These are phyloP conservation scores for Thraustochytrium sp. DNA, from an alignment of 352 stramenopile species.

Conservation along the genomic window DNA sequence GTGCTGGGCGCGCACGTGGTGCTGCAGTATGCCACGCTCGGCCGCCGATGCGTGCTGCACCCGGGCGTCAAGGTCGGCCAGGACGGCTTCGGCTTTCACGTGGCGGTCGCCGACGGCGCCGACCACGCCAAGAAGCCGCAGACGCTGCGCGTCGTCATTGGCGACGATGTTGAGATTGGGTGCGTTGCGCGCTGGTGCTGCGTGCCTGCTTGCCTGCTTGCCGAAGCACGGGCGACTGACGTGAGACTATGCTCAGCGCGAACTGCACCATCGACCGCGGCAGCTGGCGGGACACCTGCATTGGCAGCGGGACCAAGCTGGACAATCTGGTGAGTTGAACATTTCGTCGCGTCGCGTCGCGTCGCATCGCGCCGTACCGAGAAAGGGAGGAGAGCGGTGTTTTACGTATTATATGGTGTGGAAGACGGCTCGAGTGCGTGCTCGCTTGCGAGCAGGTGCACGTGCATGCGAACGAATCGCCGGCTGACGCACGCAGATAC, in stretches of 20 bases:
- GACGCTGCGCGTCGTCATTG: slow-evolving; percentile 65
- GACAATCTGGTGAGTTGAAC: slow-evolving; percentile 63
- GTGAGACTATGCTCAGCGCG: slow-evolving; percentile 53
- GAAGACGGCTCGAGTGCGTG: no score
- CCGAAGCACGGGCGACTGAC: not conserved
- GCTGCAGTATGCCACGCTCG: slow-evolving; percentile 65
- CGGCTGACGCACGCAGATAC: slow-evolving; percentile 65
- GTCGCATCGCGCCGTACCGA: not conserved
- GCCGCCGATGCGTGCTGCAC: slow-evolving; percentile 64
- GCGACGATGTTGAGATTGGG: slow-evolving; percentile 74
- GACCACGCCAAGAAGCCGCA: slow-evolving; percentile 72
- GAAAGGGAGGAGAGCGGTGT: not conserved
- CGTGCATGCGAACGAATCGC: no score
- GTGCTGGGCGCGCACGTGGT: slow-evolving; percentile 48
- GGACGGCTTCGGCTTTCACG: slow-evolving; percentile 70
- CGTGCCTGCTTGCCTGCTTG: not conserved
- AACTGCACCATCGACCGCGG: slow-evolving; percentile 71
- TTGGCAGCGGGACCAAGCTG: slow-evolving; percentile 66
- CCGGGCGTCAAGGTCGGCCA: slow-evolving; percentile 64
- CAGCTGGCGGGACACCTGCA: slow-evolving; percentile 70
- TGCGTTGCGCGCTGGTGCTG: slow-evolving; percentile 6
- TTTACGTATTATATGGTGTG: not conserved
- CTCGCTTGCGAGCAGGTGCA: no score
- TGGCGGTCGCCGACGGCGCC: slow-evolving; percentile 51
- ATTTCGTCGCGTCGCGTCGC: not conserved